phyloP scores from a whole-genome alignment of 2,329 filamentous ascomycete species.

The Aureobasidium sp. region DNA sequence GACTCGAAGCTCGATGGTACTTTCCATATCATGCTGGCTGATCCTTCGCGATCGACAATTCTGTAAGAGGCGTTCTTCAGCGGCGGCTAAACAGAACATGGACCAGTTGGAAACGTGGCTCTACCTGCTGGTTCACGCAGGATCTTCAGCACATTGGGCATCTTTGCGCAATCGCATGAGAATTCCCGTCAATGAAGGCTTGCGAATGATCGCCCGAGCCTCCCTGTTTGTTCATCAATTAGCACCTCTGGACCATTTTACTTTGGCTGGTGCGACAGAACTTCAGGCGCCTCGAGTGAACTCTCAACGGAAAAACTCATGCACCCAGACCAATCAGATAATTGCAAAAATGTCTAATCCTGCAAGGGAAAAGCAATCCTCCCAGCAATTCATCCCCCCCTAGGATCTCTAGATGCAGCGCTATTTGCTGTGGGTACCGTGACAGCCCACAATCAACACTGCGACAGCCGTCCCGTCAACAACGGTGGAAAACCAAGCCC shows the following conservation, averaged over 20 bases:
- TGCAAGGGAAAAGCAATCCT: neutral
- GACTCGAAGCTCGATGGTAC: neutral
- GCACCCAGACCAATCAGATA: slow-evolving; percentile 4
- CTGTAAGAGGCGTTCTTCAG: slow-evolving; percentile 1
- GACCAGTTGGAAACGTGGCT: slow-evolving; percentile 9
- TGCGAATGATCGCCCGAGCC: neutral
- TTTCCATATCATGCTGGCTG: neutral
- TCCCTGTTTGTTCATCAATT: neutral
- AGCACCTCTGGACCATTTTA: neutral
- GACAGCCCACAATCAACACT: neutral
- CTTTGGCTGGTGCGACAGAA: slow-evolving; percentile 3
- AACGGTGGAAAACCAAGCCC: neutral
- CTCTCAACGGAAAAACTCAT: slow-evolving; percentile 5
- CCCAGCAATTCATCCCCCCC: neutral
- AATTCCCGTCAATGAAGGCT: slow-evolving; percentile 2
- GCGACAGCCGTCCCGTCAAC: neutral
- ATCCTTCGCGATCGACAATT: neutral
- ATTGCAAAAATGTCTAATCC: neutral
- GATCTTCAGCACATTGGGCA: slow-evolving; percentile 5
- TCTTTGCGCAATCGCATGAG: slow-evolving; percentile 1
- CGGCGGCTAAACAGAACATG: slow-evolving; percentile 6
- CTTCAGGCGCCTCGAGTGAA: neutral
- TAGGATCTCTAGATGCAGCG: slow-evolving; percentile 5
- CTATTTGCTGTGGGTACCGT: slow-evolving; percentile 4
- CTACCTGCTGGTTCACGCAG: neutral